Percentiles rank a stretch among this genome's conserved stretches.
Conservation (phyloP, 2,329 filamentous ascomycete genomes). For the Beauveria brongniartii region DNA sequence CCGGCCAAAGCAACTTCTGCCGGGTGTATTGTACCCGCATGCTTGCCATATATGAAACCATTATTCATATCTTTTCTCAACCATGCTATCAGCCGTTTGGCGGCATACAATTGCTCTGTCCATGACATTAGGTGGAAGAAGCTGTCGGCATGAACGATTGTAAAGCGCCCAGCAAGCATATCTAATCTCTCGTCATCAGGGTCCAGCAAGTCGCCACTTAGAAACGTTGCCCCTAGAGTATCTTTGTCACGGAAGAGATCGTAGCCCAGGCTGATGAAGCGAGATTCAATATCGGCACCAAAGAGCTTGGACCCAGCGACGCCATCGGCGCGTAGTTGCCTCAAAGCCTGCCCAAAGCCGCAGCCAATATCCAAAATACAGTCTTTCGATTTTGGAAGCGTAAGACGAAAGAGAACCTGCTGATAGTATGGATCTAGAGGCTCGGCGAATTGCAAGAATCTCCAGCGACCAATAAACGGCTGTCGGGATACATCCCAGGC, state of each 20-base stretch:
- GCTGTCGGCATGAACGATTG: constrained; percentile 39
- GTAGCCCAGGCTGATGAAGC: constrained; percentile 51
- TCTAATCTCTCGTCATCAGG: constrained; percentile 28
- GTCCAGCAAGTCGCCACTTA: constrained; percentile 42
- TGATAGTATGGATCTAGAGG: constrained; percentile 34
- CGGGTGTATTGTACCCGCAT: constrained; percentile 32
- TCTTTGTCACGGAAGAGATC: constrained; percentile 54
- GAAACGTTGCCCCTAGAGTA: constrained; percentile 38
- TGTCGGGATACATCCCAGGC: constrained; percentile 37
- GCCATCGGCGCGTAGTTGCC: constrained; percentile 43
- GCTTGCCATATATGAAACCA: constrained; percentile 42
- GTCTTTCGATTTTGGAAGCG: constrained; percentile 28
- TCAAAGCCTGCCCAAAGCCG: constrained; percentile 41
- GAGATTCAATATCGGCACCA: constrained; percentile 39
- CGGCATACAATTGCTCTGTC: constrained; percentile 37
- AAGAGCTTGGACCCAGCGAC: constrained; percentile 39
- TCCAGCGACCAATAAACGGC: constrained; percentile 42
- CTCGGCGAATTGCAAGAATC: constrained; percentile 37
- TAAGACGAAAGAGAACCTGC: constrained; percentile 34
- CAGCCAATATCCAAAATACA: constrained; percentile 42
- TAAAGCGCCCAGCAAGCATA: constrained; percentile 32
- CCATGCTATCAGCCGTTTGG: constrained; percentile 36
- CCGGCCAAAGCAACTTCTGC: constrained; percentile 16
- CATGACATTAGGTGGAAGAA: constrained; percentile 45
- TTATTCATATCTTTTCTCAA: constrained; percentile 35